Base-by-base conservation (phyloP, 2,329 filamentous ascomycete species). In the Aspergillus calidoustus region DNA sequence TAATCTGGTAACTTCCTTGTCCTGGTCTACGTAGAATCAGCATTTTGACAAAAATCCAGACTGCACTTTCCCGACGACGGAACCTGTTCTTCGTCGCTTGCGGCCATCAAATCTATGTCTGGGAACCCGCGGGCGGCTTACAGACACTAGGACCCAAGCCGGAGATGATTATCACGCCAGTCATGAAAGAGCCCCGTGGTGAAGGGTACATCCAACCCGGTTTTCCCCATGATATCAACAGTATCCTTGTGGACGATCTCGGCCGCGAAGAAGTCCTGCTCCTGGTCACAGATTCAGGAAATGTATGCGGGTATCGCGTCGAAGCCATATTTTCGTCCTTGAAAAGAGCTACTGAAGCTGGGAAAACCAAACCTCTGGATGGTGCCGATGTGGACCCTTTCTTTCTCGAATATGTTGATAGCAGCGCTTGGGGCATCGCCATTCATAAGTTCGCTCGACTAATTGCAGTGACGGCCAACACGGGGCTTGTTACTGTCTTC, bases 341-440 rank as follows among this genome's bases (percentile, higher is more conserved):
- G 44, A 74, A 77, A 41, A 72, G 73, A 51, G 67, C 65, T 13
- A 54, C 58, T 3, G 64, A 64, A 43, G 62, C 57, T 38, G 62
- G 63, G 13, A 61, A 66, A 46, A 55, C 66, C 19, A 69, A 66
- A 7, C 73, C 73, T 23, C 68, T 75, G 49, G 69, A 78, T 58
- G 66, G 69, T n/a, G 61, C 72, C 7, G 72, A 75, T 53, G 69
- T 81, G 17, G 72, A 72, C 19, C 77, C 79, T 2, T 91, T 96
- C 71, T 91, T 97, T 60, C 86, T 87, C 61, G 86, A 90, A 43
- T 93, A 91, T 72, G 92, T 97, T 2, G 86, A 86, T 1, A 80
- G 78, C 25, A 94, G 91, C 62, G 94, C 93, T 2, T 99, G 95
- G 95, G 95, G 94, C 0, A 77, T 97, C 52, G 90, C 92, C 7